These are phyloP conservation scores for Candida sanyiensis DNA, from an alignment of 805 yeast species.

Conservation along the genomic window DNA sequence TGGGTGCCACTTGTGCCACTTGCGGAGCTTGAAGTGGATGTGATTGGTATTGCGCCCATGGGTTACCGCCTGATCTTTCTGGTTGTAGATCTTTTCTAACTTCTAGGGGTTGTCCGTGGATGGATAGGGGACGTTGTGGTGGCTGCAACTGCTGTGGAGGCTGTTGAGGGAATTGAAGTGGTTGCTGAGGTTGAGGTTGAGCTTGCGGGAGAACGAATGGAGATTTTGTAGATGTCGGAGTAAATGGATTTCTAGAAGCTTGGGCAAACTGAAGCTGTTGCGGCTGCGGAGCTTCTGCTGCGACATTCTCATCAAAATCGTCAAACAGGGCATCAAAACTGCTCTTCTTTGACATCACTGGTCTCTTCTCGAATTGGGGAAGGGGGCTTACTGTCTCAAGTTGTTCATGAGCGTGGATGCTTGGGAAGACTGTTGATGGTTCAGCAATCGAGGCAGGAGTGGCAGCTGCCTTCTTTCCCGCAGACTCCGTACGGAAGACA, in stretches of 20 bases:
- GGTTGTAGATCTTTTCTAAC: conserved; percentile 9
- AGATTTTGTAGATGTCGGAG: conserved; percentile 17
- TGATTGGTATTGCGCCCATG: conserved; percentile 16
- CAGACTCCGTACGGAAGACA: conserved; percentile 16
- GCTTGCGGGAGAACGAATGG: conserved; percentile 15
- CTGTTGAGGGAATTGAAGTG: no score
- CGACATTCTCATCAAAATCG: conserved; percentile 2
- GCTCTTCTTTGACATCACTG: conserved; percentile 6
- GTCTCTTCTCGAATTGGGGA: conserved; percentile 1
- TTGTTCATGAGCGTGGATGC: not conserved
- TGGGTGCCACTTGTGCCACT: not conserved
- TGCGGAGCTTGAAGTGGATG: no score
- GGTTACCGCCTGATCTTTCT: conserved; percentile 21
- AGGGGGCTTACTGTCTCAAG: not conserved
- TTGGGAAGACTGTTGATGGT: not conserved
- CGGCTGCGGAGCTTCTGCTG: not conserved
- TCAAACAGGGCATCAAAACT: conserved; percentile 20
- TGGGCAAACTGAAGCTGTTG: conserved; percentile 1
- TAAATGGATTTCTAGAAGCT: conserved; percentile 22
- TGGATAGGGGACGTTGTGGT: not conserved
- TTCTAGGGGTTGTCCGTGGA: conserved; percentile 2
- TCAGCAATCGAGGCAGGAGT: not conserved
- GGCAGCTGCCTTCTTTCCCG: not conserved
- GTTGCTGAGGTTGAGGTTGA: conserved; percentile 2
- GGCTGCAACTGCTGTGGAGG: no score